Conservation (phyloP, 2,329 filamentous ascomycete species). For the Anthostomella pinea region DNA sequence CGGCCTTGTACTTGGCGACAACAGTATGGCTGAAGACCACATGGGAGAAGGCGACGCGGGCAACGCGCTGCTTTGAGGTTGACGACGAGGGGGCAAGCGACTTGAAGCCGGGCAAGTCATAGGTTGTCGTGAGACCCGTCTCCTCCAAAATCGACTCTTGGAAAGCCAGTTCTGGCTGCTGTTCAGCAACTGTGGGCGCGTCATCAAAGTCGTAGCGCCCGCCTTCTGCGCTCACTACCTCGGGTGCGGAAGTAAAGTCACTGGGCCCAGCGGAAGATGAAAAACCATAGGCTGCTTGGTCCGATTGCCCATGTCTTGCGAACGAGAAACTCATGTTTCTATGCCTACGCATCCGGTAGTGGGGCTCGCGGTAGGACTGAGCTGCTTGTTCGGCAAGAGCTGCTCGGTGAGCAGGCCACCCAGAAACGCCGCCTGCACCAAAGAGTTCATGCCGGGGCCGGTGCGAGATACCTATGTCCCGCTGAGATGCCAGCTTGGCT, state of each 20-base stretch:
- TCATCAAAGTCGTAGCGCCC: constrained; percentile 4
- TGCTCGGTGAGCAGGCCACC: background rate
- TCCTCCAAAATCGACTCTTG: constrained; percentile 57
- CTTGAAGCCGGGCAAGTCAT: constrained; percentile 58
- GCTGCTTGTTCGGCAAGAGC: no score
- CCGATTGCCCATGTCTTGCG: background rate
- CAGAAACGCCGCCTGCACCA: constrained; percentile 23
- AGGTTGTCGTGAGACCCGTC: constrained; percentile 57
- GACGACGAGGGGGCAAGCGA: constrained; percentile 51
- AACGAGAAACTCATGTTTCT: no score
- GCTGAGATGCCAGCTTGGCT: constrained; percentile 25
- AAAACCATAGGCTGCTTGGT: background rate
- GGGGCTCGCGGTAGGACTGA: no score
- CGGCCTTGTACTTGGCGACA: constrained; percentile 58
- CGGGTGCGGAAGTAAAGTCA: no score
- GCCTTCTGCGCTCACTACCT: background rate
- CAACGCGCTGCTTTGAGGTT: constrained; percentile 57
- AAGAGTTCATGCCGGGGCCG: constrained; percentile 36
- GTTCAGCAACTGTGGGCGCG: constrained; percentile 17
- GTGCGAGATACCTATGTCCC: constrained; percentile 23
- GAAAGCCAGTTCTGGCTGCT: constrained; percentile 38
- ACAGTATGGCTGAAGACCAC: constrained; percentile 56
- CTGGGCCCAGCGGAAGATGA: no score
- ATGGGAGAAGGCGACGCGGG: constrained; percentile 48
- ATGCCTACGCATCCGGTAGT: no score